Conservation (phyloP, 495 filamentous ascomycete genomes). For the Pyrenula massariospora region DNA sequence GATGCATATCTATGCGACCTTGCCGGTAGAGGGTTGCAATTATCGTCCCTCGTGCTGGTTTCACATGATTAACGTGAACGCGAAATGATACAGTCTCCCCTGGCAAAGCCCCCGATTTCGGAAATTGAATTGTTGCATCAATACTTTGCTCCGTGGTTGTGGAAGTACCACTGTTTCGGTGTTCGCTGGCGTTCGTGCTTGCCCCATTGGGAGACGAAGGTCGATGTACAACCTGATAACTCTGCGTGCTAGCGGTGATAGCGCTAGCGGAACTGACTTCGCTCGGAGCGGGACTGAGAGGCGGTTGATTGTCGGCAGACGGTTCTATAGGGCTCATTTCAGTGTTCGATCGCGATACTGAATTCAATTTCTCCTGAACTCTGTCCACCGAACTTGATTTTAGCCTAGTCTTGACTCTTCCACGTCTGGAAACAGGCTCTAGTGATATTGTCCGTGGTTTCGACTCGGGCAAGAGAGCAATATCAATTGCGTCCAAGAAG, state of each 20-base stretch:
- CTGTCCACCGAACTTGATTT: slow-evolving; percentile 23
- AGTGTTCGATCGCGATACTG: not conserved
- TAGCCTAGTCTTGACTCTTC: slow-evolving; percentile 33
- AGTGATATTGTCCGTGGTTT: slow-evolving; percentile 68
- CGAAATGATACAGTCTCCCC: slow-evolving; percentile 74
- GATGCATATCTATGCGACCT: slow-evolving; percentile 81
- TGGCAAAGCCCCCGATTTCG: slow-evolving; percentile 72
- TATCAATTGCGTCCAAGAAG: slow-evolving; percentile 60
- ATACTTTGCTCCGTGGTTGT: slow-evolving; percentile 53
- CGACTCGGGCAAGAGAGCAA: slow-evolving; percentile 41
- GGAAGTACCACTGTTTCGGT: slow-evolving; percentile 23
- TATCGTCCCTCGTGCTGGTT: slow-evolving; percentile 55
- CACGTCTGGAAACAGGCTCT: slow-evolving; percentile 53
- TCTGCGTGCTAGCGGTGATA: slow-evolving; percentile 45
- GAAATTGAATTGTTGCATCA: slow-evolving; percentile 72
- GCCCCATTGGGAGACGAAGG: slow-evolving; percentile 24
- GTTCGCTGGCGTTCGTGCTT: slow-evolving; percentile 28
- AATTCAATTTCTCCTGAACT: slow-evolving; percentile 12
- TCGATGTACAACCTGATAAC: slow-evolving; percentile 31
- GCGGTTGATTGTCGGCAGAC: slow-evolving; percentile 22
- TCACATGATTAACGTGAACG: slow-evolving; percentile 74
- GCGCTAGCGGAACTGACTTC: slow-evolving; percentile 53
- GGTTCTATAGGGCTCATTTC: slow-evolving; percentile 2
- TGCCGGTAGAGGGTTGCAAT: slow-evolving; percentile 89
- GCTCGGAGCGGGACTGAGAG: slow-evolving; percentile 46